Percentiles rank a stretch among this genome's conserved stretches.
phyloP scores from a whole-genome alignment of 1,284 basidiomycete genomes.

The Ganoderma boninense region DNA sequence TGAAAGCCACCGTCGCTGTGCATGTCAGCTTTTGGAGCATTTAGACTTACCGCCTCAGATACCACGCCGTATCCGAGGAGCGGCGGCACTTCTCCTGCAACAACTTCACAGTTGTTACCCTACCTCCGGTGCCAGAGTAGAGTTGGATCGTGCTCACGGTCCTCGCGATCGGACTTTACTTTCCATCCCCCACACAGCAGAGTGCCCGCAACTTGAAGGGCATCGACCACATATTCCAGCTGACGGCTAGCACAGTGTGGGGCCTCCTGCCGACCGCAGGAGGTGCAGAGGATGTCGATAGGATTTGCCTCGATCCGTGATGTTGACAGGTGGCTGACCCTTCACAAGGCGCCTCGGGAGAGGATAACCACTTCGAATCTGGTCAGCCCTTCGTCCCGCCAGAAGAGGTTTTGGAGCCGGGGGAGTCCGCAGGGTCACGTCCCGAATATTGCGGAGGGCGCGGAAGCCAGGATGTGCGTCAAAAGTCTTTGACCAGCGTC shows the following conservation, averaged over 20 bases:
- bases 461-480: too few relatives aligned
- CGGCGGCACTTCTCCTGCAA: background rate
- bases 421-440: background rate
- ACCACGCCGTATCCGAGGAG: background rate
- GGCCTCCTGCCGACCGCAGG: too few relatives aligned
- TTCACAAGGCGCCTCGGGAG: background rate
- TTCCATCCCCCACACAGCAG: too few relatives aligned
- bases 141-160: background rate
- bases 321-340: background rate
- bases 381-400: background rate
- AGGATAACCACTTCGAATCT: background rate
- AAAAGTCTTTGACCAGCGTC: too few relatives aligned
- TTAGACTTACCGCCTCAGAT: background rate
- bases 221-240: background rate
- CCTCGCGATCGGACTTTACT: background rate
- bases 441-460: background rate
- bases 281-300: background rate
- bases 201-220: background rate
- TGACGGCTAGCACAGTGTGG: background rate
- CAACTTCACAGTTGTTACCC: background rate
- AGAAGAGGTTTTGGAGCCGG: background rate
- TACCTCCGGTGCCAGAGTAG: background rate
- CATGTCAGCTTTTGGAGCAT: background rate
- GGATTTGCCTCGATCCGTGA: background rate
- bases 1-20: background rate